Evolutionary conservation across 139 green algal species (phyloP).

Genomic region (Tetraselmis chui): DNA sequence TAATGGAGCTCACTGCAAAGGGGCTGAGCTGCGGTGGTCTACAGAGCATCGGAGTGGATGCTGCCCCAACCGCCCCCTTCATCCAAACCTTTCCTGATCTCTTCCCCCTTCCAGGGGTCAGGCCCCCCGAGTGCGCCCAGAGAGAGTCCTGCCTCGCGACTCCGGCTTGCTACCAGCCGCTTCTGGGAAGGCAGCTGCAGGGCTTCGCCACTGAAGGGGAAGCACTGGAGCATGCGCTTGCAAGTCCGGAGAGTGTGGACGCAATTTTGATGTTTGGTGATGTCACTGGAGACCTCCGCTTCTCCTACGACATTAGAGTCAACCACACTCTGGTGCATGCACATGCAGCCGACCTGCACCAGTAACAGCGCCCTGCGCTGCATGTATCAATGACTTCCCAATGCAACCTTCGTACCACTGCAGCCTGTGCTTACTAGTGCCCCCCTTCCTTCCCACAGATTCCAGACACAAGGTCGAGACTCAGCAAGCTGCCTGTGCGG

Average conservation of each 20-base stretch:
- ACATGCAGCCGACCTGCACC: no score
- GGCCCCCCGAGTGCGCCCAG: background rate
- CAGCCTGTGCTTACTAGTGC: no score
- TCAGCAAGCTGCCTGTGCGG: background rate
- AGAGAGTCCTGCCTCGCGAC: conserved; percentile 29
- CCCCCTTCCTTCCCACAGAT: background rate
- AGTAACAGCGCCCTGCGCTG: no score
- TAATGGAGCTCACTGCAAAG: background rate
- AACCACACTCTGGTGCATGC: conserved; percentile 62
- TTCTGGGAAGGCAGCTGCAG: conserved; percentile 17
- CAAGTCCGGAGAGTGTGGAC: conserved; percentile 19
- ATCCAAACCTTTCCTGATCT: background rate
- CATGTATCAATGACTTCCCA: no score
- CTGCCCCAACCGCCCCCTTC: background rate
- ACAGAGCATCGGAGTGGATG: background rate
- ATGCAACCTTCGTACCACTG: no score
- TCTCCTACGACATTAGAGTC: conserved; percentile 30
- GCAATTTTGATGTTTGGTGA: conserved; percentile 37
- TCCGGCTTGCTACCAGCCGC: conserved; percentile 38
- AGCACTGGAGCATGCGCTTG: background rate
- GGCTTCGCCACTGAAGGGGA: conserved; percentile 13
- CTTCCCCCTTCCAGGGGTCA: background rate
- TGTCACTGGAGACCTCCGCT: background rate
- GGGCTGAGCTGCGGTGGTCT: background rate
- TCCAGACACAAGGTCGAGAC: background rate